Base-by-base conservation (phyloP, 768 basidiomycete genomes). In the Pseudohyphozyma bogoriensis region DNA sequence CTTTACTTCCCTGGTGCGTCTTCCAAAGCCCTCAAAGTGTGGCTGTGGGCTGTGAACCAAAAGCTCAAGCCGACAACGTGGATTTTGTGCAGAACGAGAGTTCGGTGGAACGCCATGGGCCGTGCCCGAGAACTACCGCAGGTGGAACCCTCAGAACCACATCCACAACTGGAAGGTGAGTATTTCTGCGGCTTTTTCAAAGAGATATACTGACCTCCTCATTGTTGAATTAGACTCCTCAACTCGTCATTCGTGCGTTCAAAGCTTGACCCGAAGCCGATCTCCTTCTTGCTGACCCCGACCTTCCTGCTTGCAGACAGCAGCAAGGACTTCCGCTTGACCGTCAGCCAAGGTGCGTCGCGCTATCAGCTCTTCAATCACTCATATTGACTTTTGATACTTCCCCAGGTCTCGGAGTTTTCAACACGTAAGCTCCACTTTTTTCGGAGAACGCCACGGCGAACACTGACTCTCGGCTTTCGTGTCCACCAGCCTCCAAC, bases 1-100 rank as follows among this genome's bases (percentile, higher is more conserved):
- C 57, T 72, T 0, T 73, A 69, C 58, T 73, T 75, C 63, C 70
- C 72, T 1, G n/a, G n/a, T n/a, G n/a, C n/a, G n/a, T n/a, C n/a
- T n/a, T n/a, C n/a, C n/a, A n/a, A n/a, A n/a, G n/a, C n/a, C n/a
- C n/a, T n/a, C n/a, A n/a, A n/a, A n/a, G n/a, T n/a, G n/a, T n/a
- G n/a, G n/a, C n/a, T n/a, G n/a, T n/a, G n/a, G n/a, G n/a, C n/a
- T n/a, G n/a, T n/a, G n/a, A n/a, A n/a, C n/a, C n/a, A n/a, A n/a
- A 52, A 49, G 15, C n/a, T 9, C 11, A 26, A 44, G 31, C 36
- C 29, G 24, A 11, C 33, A 12, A 7, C 22, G n/a, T 9, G 22
- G 39, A 44, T n/a, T n/a, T n/a, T n/a, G n/a, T n/a, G n/a, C n/a
- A n/a, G 62, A 66, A 28, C 67, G 64, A 37, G 70, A 71, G 26